Percentiles rank a stretch among this genome's conserved stretches.
Evolutionary conservation across 2,329 filamentous ascomycete species (phyloP).

Genomic region (Diatrype stigma): DNA sequence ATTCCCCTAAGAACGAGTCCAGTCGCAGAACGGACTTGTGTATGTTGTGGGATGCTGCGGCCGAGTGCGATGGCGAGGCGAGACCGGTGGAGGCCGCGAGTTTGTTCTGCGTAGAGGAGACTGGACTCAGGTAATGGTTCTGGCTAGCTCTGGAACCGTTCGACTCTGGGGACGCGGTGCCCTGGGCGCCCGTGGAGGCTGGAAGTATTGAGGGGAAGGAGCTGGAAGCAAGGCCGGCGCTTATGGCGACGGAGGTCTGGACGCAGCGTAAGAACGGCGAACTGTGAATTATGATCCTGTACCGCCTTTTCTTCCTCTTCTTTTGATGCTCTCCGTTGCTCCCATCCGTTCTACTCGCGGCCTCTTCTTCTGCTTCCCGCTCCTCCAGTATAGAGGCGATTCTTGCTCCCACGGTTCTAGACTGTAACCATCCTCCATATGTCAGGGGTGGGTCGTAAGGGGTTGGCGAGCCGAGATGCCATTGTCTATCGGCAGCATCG

Average conservation of each 20-base stretch:
- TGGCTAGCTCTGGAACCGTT: constrained; percentile 15
- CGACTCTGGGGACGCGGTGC: constrained; percentile 22
- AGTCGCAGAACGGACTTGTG: constrained; percentile 68
- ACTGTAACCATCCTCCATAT: constrained; percentile 90
- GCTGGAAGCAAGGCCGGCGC: constrained; percentile 74
- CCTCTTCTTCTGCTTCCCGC: constrained; percentile 38
- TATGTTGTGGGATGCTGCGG: constrained; percentile 20
- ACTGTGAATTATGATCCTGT: constrained; percentile 80
- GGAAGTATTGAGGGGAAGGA: constrained; percentile 27
- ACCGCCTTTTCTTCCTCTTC: constrained; percentile 53
- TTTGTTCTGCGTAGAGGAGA: constrained; percentile 14
- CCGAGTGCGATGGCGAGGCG: constrained; percentile 18
- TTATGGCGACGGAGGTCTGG: constrained; percentile 85
- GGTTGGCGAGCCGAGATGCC: constrained; percentile 88
- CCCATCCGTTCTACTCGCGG: constrained; percentile 15
- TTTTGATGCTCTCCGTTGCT: constrained; percentile 11
- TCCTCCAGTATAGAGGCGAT: constrained; percentile 70
- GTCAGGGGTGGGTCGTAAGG: constrained; percentile 95
- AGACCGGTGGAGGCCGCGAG: constrained; percentile 13
- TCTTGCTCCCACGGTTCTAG: constrained; percentile 72
- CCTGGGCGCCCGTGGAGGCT: constrained; percentile 15
- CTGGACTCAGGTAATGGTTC: too few relatives aligned
- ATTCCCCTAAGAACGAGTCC: constrained; percentile 92
- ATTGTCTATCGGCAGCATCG: constrained; percentile 90
- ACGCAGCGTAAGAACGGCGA: constrained; percentile 94